Evolutionary conservation across 2,329 filamentous ascomycete genomes (phyloP), one percentile per base, ranked within the genome.

Genomic region (Macrophomina pseudophaseolina): DNA sequence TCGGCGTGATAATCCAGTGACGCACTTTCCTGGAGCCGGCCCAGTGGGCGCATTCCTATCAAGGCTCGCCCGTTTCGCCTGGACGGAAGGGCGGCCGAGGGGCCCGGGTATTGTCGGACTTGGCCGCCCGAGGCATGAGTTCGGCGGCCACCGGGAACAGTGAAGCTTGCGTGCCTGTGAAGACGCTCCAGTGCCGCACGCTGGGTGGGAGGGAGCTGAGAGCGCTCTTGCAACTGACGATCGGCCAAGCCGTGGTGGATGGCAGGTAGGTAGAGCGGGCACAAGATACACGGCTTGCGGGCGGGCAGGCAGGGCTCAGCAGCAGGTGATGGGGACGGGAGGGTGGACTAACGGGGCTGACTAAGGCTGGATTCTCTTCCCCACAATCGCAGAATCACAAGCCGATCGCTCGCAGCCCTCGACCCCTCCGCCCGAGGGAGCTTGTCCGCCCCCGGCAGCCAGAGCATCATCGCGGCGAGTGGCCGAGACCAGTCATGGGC

Each of bases 401-500:
- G 64, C 64, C 64, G 64, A 66, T 58, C 52, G 38, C 51, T 7
- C 38, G 52, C 35, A 38, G 35, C 30, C 7, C 32, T 51, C 42
- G 53, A 65, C 64, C 64, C 64, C 64, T 66, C 64, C 64, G 64
- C 64, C 64, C 64, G 64, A 66, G 54, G 64, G 46, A 65, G 51
- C 63, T 65, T 62, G 42, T 33, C 58, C 42, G 42, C 28, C 58
- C 58, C 52, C 44, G 53, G 52, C 63, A 48, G 46, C 63, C 52
- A 49, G 40, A 58, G 32, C 63, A 56, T 65, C 53, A 23, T 49
- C 44, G 54, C 54, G 44, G 35, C 32, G 52, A 11, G 32, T 42
- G 44, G 64, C 52, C 64, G 53, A 23, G 53, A 56, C 48, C 54
- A 59, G 53, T 66, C 64, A 60, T 51, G 44, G 23, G 53, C 64